Evolutionary conservation across 768 basidiomycete genomes (phyloP).

Genomic region (Coprinopsis marcescibilis): DNA sequence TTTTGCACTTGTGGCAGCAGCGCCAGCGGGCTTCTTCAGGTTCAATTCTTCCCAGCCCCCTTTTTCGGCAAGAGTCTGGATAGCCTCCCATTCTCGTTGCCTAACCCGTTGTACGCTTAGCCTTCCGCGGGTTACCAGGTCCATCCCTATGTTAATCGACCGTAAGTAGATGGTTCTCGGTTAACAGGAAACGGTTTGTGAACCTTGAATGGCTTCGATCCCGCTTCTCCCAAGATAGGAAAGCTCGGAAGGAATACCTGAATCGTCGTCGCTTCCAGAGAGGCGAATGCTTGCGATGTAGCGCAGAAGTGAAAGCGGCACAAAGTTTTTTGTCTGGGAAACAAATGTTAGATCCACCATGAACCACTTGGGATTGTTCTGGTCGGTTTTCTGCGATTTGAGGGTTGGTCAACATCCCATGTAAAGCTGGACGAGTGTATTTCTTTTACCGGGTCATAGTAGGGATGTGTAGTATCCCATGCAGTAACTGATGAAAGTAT

Average conservation of each 20-base stretch:
- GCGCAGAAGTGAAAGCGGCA: slow-evolving; percentile 72
- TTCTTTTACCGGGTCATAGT: slow-evolving; percentile 61
- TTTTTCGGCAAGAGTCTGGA: slow-evolving; percentile 53
- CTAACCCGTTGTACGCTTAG: slow-evolving; percentile 84
- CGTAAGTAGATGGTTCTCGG: not conserved
- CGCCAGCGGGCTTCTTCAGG: slow-evolving; percentile 19
- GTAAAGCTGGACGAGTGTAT: not conserved
- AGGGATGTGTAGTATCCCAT: slow-evolving; percentile 83
- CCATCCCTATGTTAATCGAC: slow-evolving; percentile 49
- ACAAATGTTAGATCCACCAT: slow-evolving; percentile 82
- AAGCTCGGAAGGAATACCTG: slow-evolving; percentile 49
- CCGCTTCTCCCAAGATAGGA: slow-evolving; percentile 63
- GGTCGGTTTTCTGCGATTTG: slow-evolving; percentile 64
- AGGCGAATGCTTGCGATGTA: slow-evolving; percentile 39
- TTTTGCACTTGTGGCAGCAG: not conserved
- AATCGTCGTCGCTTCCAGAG: too few species aligned
- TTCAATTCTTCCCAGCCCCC: slow-evolving; percentile 74
- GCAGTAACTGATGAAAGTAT: slow-evolving; percentile 60
- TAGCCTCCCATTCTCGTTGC: slow-evolving; percentile 56
- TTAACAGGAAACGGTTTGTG: too few species aligned
- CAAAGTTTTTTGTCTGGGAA: slow-evolving; percentile 61
- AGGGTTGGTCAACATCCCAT: not conserved
- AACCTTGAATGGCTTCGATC: slow-evolving; percentile 59
- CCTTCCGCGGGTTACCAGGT: slow-evolving; percentile 72
- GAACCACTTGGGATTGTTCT: slow-evolving; percentile 79